phyloP scores from a whole-genome alignment of 2,329 filamentous ascomycete species.

The Alternaria sp. region DNA sequence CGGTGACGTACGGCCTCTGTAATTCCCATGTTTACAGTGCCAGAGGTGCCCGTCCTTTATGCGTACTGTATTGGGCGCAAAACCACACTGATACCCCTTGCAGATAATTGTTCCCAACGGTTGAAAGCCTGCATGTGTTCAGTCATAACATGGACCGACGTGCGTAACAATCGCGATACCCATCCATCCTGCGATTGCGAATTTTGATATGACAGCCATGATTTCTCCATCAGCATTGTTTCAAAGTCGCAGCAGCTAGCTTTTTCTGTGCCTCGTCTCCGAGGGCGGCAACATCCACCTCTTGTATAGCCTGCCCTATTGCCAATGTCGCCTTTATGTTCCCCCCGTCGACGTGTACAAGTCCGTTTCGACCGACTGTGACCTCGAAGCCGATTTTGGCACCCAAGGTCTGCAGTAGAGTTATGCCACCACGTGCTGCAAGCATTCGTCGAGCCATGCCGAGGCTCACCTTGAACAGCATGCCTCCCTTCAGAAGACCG shows the following conservation, averaged over 20 bases:
- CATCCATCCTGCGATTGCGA: not conserved
- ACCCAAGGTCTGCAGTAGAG: conserved; percentile 81
- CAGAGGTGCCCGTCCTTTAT: not conserved
- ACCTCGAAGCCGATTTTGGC: conserved; percentile 90
- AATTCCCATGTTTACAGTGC: not conserved
- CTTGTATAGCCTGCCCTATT: conserved; percentile 79
- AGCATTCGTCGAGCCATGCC: conserved; percentile 84
- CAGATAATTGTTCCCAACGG: not conserved
- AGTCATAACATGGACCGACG: not conserved
- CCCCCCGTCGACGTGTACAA: conserved; percentile 88
- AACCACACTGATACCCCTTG: not conserved
- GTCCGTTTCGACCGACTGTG: conserved; percentile 90
- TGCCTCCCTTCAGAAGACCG: conserved; percentile 83
- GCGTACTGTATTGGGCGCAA: not conserved
- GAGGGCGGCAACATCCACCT: conserved; percentile 75
- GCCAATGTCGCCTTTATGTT: conserved; percentile 75
- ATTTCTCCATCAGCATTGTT: conserved; percentile 54
- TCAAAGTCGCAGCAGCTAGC: conserved; percentile 71
- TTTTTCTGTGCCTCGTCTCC: conserved; percentile 73
- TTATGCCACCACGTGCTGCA: conserved; percentile 66
- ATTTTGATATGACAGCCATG: not conserved
- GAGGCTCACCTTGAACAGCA: conserved; percentile 82
- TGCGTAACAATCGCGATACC: not conserved
- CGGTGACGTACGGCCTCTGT: not conserved
- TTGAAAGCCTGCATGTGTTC: not conserved